Base-by-base conservation (phyloP, 1,284 basidiomycete species). In the Apiotrichum montevideense region DNA sequence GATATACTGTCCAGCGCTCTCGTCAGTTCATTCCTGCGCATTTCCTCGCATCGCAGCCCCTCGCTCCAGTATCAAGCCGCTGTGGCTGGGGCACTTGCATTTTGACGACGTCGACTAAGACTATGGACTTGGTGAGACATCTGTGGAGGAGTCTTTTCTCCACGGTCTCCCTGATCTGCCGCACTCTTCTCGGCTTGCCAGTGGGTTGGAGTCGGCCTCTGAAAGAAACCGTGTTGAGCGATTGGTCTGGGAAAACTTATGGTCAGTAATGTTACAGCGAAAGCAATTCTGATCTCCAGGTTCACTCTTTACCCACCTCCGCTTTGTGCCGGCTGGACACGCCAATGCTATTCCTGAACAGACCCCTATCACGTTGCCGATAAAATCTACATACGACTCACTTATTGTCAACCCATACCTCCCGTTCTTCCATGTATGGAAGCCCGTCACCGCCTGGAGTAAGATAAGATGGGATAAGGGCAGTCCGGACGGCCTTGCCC, bases 341-440 rank as follows among this genome's bases (percentile, higher is more conserved):
- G 11, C 15, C n/a, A 43, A 58, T 6, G 45, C 56, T 1, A 45
- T 51, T 2, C 51, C 21, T 79, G 6, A 4, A 35, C 47, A 29
- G 15, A 33, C 40, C 48, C 42, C 62, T 44, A 44, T 58, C 55
- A 21, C 21, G 21, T 21, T 21, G 21, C 21, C 21, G 21, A 21
- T 21, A 21, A 21, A 21, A 21, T 21, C 21, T 21, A 21, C 21
- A 21, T 71, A 70, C 55, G 56, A 58, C 15, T 45, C 59, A 14
- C 61, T 75, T 2, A 60, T 54, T 47, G 55, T 65, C 2, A 85
- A 87, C 15, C 87, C 87, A 0, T 96, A 93, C 73, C 79, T 83
- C 51, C 81, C 88, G 21, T 97, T 96, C 78, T 98, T 82, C 76
- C 87, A 97, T 70, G 80, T 94, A 4, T 97, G 95, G 80, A 95